Evolutionary conservation across 495 filamentous ascomycete genomes (phyloP).

Genomic region (Cairneyella variabilis): DNA sequence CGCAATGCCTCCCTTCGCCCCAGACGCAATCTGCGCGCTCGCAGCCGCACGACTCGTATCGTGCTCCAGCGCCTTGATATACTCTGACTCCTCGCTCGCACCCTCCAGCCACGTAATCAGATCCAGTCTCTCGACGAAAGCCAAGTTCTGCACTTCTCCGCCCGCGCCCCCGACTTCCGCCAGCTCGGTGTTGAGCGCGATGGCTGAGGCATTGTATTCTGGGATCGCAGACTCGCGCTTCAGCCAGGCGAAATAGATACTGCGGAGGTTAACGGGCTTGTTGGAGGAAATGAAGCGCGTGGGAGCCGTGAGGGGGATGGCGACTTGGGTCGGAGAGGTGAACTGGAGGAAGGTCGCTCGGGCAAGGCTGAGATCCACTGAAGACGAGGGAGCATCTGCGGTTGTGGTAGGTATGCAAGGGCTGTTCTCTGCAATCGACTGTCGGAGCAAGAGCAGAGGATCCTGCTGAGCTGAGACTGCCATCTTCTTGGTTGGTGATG

Average conservation of each 20-base stretch:
- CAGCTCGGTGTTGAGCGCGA: constrained; percentile 77
- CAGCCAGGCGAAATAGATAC: constrained; percentile 91
- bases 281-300: constrained; percentile 79
- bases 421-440: constrained; percentile 64
- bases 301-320: constrained; percentile 67
- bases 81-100: constrained; percentile 82
- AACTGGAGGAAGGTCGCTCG: constrained; percentile 83
- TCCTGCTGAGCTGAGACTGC: constrained; percentile 49
- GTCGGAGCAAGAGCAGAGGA: constrained; percentile 74
- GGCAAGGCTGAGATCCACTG: constrained; percentile 52
- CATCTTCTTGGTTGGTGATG: constrained; percentile 14
- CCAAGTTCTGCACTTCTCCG: constrained; percentile 70
- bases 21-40: constrained; percentile 48
- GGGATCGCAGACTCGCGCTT: constrained; percentile 84
- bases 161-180: constrained; percentile 48
- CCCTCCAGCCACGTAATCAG: constrained; percentile 90
- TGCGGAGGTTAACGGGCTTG: constrained; percentile 79
- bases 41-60: constrained; percentile 44
- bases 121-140: constrained; percentile 86
- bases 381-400: constrained; percentile 35
- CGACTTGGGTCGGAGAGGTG: constrained; percentile 52
- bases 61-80: constrained; percentile 77
- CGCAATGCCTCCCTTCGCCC: constrained; percentile 37
- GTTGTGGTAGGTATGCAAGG: constrained; percentile 59
- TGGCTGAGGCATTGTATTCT: constrained; percentile 82